Percentiles rank a stretch among this genome's conserved stretches.
These are phyloP conservation scores for Closterium sp. DNA, from an alignment of 139 green algal genomes.

Conservation along the genomic window DNA sequence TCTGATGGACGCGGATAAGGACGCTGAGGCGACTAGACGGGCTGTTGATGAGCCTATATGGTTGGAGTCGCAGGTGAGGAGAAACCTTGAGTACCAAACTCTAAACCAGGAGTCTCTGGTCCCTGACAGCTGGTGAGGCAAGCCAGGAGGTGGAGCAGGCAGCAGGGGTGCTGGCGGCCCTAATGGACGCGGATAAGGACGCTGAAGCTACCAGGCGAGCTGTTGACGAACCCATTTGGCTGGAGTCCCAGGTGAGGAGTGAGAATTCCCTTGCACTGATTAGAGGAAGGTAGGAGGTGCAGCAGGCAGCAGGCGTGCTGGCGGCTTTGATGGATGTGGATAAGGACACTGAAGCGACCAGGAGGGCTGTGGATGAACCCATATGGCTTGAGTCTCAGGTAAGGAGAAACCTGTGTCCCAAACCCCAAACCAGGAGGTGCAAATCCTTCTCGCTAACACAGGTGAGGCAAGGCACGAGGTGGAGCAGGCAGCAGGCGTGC, in stretches of 20 bases:
- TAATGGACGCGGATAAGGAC: not conserved
- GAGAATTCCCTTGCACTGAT: no score
- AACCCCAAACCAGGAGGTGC: no score
- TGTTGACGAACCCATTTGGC: not conserved
- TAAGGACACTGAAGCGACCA: not conserved
- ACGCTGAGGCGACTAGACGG: not conserved
- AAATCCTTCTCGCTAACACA: no score
- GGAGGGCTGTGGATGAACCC: not conserved
- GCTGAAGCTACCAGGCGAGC: not conserved
- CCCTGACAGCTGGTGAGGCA: no score
- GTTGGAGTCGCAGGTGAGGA: not conserved
- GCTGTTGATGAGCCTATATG: no score
- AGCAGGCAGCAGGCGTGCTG: not conserved
- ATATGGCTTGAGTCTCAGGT: not conserved
- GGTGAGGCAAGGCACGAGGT: no score
- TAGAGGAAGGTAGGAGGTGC: not conserved
- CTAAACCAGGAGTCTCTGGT: no score
- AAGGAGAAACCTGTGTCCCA: not conserved
- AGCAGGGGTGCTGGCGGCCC: not conserved
- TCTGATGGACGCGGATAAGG: not conserved
- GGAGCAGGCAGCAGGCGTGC: no score
- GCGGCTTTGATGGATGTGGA: not conserved
- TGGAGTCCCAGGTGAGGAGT: not conserved
- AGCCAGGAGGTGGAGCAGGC: not conserved
- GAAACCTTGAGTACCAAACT: no score